phyloP scores from a whole-genome alignment of 2,329 filamentous ascomycete species.

The Trichoderma gracile region DNA sequence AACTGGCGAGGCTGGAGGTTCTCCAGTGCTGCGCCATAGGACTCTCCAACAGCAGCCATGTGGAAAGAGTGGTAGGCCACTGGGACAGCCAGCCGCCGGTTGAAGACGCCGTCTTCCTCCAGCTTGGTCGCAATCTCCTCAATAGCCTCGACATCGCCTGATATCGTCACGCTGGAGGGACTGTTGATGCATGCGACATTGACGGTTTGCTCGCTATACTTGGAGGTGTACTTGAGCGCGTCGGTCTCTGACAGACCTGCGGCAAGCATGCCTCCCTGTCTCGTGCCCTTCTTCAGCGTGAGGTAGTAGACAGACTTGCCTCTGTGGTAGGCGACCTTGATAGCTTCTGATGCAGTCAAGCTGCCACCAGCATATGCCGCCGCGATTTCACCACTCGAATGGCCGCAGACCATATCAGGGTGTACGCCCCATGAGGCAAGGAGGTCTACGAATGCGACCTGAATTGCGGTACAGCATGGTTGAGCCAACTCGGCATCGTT shows the following conservation, averaged over 20 bases:
- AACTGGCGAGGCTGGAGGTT: slow-evolving; percentile 15
- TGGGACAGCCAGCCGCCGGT: slow-evolving; percentile 46
- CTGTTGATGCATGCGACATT: slow-evolving; percentile 27
- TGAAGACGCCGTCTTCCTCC: slow-evolving; percentile 46
- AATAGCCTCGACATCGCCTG: slow-evolving; percentile 32
- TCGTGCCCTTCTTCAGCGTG: slow-evolving; percentile 5
- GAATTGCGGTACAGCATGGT: slow-evolving; percentile 43
- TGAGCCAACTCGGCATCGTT: slow-evolving; percentile 25
- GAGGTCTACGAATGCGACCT: slow-evolving; percentile 45
- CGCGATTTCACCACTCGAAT: slow-evolving; percentile 45
- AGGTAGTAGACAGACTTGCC: slow-evolving; percentile 20
- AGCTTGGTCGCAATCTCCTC: slow-evolving; percentile 39
- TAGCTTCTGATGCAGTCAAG: slow-evolving; percentile 32
- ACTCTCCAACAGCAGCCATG: slow-evolving; percentile 32
- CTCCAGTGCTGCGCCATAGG: slow-evolving; percentile 31
- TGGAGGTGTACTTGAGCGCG: slow-evolving; percentile 17
- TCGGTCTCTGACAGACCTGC: slow-evolving; percentile 23
- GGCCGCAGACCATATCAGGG: slow-evolving; percentile 39
- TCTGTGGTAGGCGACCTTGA: slow-evolving; percentile 30
- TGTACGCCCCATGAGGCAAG: slow-evolving; percentile 36
- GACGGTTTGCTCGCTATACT: slow-evolving; percentile 14
- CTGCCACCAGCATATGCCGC: slow-evolving; percentile 39
- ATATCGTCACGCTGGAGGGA: slow-evolving; percentile 27
- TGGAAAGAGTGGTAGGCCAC: slow-evolving; percentile 45
- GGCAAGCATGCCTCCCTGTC: slow-evolving; percentile 21